Evolutionary conservation across 495 filamentous ascomycete species (phyloP).

Genomic region (Penicillium steckii): DNA sequence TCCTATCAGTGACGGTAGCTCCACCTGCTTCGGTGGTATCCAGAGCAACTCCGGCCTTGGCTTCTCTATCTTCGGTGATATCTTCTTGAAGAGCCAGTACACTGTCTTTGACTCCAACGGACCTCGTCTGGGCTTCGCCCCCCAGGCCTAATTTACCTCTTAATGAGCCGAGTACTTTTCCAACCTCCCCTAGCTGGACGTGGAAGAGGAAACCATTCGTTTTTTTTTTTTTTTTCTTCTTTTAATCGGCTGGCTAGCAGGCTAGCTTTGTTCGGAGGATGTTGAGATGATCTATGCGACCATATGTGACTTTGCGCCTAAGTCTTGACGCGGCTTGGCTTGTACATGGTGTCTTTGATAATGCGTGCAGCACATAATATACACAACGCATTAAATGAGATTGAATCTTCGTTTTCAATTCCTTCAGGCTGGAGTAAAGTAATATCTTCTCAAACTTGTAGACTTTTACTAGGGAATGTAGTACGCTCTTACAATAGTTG

Average conservation of each 20-base stretch:
- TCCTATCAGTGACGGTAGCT: conserved; percentile 39
- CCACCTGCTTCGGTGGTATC: conserved; percentile 62
- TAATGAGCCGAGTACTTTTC: conserved; percentile 5
- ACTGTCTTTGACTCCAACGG: conserved; percentile 67
- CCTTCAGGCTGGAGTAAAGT: no score
- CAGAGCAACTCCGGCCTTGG: conserved; percentile 61
- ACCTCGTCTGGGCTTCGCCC: conserved; percentile 62
- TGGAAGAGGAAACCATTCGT: conserved; percentile 1
- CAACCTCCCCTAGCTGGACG: background rate
- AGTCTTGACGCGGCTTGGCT: conserved; percentile 20
- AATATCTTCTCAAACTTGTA: no score
- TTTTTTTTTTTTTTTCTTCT: background rate
- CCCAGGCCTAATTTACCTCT: conserved; percentile 29
- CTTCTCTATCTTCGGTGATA: conserved; percentile 72
- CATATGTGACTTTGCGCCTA: conserved; percentile 10
- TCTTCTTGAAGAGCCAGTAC: conserved; percentile 77
- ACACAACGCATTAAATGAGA: conserved; percentile 12
- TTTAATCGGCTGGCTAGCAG: conserved; percentile 10
- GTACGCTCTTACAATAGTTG: no score
- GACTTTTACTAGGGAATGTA: no score
- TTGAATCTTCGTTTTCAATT: background rate
- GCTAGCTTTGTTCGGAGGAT: conserved; percentile 15
- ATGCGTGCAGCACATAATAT: conserved; percentile 19
- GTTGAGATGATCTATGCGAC: conserved; percentile 7
- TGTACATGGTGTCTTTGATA: conserved; percentile 24